A percentile compares a stretch with the other conserved stretches of the same genome.
phyloP scores from a whole-genome alignment of 345 rosid genomes.

The Ceriops tagal region DNA sequence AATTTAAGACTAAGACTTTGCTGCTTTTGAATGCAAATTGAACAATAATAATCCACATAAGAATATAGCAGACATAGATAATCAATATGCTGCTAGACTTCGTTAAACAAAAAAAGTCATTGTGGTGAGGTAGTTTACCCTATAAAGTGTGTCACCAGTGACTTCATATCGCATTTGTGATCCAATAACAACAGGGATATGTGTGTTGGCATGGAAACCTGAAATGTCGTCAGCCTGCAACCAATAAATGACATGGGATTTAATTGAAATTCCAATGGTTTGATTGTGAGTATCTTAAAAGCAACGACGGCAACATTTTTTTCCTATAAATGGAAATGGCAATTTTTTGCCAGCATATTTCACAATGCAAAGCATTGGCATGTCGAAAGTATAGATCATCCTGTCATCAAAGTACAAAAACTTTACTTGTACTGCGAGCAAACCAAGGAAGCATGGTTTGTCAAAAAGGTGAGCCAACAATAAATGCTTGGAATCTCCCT shows the following conservation, averaged over 20 bases:
- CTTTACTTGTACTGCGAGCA: slow-evolving; percentile 75
- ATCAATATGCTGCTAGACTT: background rate
- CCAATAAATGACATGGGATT: slow-evolving; percentile 8
- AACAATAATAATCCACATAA: too few relatives aligned
- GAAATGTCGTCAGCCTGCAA: slow-evolving; percentile 83
- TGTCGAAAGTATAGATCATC: background rate
- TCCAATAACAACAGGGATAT: slow-evolving; percentile 87
- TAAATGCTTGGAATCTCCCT: slow-evolving; percentile 82
- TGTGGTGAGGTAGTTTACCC: slow-evolving; percentile 41
- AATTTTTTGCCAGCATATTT: too few relatives aligned
- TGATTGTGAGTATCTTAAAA: too few relatives aligned
- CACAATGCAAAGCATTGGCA: background rate
- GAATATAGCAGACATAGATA: background rate
- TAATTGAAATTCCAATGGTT: background rate
- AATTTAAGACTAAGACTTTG: too few relatives aligned
- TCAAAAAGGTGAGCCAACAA: slow-evolving; percentile 90
- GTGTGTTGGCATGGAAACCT: slow-evolving; percentile 85
- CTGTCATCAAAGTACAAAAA: background rate
- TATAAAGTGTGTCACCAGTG: slow-evolving; percentile 82
- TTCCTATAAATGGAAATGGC: background rate
- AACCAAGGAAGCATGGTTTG: slow-evolving; percentile 94
- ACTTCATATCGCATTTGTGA: slow-evolving; percentile 90
- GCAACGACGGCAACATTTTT: background rate
- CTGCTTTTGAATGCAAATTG: too few relatives aligned
- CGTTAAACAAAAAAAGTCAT: background rate